Base-by-base conservation (phyloP, 495 filamentous ascomycete genomes). In the Penicillium ochrochloron region DNA sequence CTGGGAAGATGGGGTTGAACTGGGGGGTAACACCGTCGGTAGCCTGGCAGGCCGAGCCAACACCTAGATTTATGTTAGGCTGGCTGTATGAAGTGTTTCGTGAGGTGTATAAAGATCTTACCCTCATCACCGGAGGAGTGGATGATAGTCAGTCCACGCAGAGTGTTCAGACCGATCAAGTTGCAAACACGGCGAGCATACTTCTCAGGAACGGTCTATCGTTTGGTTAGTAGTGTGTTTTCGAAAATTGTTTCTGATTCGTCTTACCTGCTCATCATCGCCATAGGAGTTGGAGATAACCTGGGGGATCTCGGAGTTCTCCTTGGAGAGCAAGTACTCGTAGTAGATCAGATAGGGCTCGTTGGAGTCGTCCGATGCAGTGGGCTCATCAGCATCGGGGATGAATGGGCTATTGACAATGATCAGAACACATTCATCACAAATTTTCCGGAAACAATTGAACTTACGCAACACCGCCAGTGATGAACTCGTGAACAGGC, bases 271-370 rank as follows among this genome's bases (percentile, higher is more conserved):
- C 71, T 93, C 90, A 57, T 90, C 85, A 65, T 92, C 89, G 53
- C 88, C 89, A 69, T 92, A 93, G 0, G 88, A 90, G 52, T 86
- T 88, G 52, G 86, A 84, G 65, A 93, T 84, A 25, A 88, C 84
- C 60, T 87, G 85, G 5, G 90, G 90, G 35, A 92, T 81, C 50
- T 85, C 76, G 37, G 70, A 64, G 57, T 82, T 77, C 71, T 87
- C 86, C 21, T 86, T 46, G 10, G 73, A 71, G 37, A 85, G 75
- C 17, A 89, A 73, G 66, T 87, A 88, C 34, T 83, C 80, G 44
- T 91, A 84, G 64, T 85, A 90, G 15, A 83, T 76, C 25, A 91
- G 72, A 66, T 89, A 92, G 0, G 90, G 90, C 79, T 92, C 89
- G 71, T 91, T 90, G 55, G 75, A 72, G 64, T 83, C 69, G 48